These are phyloP conservation scores for Solanum aculeatissimum DNA, from an alignment of 305 asterid genomes.

Conservation along the genomic window DNA sequence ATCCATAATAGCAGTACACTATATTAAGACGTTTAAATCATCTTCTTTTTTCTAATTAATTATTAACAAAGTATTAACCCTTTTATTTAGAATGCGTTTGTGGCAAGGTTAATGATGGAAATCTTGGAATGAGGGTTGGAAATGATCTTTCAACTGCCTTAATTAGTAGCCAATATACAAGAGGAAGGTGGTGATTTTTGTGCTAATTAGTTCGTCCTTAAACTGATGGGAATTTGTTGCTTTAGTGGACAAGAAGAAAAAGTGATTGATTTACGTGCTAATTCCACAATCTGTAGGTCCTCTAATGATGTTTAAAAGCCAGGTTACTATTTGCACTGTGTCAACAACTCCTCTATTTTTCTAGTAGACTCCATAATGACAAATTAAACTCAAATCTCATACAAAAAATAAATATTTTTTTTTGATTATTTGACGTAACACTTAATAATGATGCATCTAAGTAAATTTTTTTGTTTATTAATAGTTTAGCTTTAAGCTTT, in stretches of 20 bases:
- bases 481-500: neutral
- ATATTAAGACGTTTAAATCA: neutral
- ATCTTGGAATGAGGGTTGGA: constrained; percentile 16
- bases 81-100: neutral
- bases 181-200: neutral
- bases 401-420: no score
- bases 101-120: neutral
- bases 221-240: constrained; percentile 23
- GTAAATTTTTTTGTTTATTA: no score
- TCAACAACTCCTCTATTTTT: constrained; percentile 16
- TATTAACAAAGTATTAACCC: neutral
- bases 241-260: neutral
- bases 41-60: neutral
- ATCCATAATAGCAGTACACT: neutral
- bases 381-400: neutral
- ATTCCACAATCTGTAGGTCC: constrained; percentile 48
- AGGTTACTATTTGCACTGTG: constrained; percentile 22
- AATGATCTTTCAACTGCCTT: constrained; percentile 31
- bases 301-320: constrained; percentile 18
- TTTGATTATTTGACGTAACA: neutral
- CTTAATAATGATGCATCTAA: neutral
- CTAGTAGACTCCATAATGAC: neutral
- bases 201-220: constrained; percentile 13
- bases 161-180: neutral
- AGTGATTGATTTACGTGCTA: constrained; percentile 14